phyloP scores from a whole-genome alignment of 192 early-diverging fungal species.

The Phycomyces nitens region DNA sequence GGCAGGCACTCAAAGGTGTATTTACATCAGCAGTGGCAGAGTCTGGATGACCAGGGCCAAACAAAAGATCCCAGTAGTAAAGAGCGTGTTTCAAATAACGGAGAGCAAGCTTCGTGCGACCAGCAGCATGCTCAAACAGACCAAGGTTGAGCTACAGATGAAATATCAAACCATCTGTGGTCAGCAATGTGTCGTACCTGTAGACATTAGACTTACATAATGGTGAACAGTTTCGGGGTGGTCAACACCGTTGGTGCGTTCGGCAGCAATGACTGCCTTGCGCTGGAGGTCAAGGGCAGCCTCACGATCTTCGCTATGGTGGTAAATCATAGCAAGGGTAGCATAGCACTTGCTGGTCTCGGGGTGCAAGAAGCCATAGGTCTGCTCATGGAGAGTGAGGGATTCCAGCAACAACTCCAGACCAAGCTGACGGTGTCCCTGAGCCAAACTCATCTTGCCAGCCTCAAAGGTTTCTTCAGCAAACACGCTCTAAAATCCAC shows the following conservation, averaged over 20 bases:
- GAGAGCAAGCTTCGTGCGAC: slow-evolving; percentile 68
- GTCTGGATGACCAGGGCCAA: slow-evolving; percentile 75
- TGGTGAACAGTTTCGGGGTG: slow-evolving; percentile 81
- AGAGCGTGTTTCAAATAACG: slow-evolving; percentile 80
- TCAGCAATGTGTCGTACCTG: background rate
- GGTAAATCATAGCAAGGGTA: slow-evolving; percentile 77
- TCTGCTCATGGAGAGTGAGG: slow-evolving; percentile 86
- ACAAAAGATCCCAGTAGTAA: slow-evolving; percentile 76
- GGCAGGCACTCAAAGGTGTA: no score
- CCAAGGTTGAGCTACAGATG: slow-evolving; percentile 71
- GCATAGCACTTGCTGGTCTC: slow-evolving; percentile 86
- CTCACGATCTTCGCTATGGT: slow-evolving; percentile 63
- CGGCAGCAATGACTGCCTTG: slow-evolving; percentile 80
- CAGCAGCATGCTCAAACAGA: slow-evolving; percentile 82
- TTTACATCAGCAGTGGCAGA: slow-evolving; percentile 77
- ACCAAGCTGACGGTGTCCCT: slow-evolving; percentile 76
- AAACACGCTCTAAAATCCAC: slow-evolving; percentile 52
- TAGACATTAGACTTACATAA: slow-evolving; percentile 56
- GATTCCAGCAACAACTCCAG: slow-evolving; percentile 84
- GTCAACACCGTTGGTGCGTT: slow-evolving; percentile 85
- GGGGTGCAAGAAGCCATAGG: slow-evolving; percentile 86
- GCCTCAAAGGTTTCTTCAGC: slow-evolving; percentile 91
- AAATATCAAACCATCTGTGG: slow-evolving; percentile 12
- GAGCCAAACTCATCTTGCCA: slow-evolving; percentile 70
- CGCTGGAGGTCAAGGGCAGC: slow-evolving; percentile 67